Evolutionary conservation across 1,139 yeast genomes (phyloP).

Genomic region (Sugiyamaella xylanicola): DNA sequence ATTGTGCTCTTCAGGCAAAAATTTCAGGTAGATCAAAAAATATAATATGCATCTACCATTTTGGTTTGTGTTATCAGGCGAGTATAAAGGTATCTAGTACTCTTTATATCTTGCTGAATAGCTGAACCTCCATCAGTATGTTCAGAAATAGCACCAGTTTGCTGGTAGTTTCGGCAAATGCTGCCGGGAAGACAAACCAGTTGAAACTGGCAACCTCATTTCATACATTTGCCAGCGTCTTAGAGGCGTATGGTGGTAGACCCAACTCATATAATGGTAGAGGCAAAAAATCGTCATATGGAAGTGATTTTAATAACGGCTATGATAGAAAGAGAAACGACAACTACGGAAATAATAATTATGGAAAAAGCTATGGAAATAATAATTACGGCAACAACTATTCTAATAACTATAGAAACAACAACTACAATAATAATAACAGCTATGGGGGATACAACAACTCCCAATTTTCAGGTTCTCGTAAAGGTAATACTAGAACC

Average conservation of each 20-base stretch:
- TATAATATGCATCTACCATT: no score
- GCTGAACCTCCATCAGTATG: no score
- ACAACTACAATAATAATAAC: background rate
- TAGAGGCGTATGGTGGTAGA: background rate
- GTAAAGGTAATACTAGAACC: background rate
- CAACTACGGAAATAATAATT: background rate
- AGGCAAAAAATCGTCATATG: no score
- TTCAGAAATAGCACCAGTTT: background rate
- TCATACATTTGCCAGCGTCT: background rate
- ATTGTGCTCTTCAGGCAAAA: background rate
- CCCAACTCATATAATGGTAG: no score
- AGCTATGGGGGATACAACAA: constrained; percentile 8
- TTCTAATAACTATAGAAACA: background rate
- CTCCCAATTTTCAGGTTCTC: background rate
- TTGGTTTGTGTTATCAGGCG: no score
- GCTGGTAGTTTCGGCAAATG: background rate
- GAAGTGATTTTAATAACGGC: background rate
- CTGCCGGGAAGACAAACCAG: no score
- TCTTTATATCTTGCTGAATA: no score
- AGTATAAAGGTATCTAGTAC: no score
- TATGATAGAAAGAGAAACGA: background rate
- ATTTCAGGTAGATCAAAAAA: background rate
- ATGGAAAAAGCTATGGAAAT: background rate
- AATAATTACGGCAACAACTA: background rate
- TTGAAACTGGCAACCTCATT: background rate